These are phyloP conservation scores for Neopestalotiopsis sp. DNA, from an alignment of 2,329 filamentous ascomycete species.

Conservation along the genomic window DNA sequence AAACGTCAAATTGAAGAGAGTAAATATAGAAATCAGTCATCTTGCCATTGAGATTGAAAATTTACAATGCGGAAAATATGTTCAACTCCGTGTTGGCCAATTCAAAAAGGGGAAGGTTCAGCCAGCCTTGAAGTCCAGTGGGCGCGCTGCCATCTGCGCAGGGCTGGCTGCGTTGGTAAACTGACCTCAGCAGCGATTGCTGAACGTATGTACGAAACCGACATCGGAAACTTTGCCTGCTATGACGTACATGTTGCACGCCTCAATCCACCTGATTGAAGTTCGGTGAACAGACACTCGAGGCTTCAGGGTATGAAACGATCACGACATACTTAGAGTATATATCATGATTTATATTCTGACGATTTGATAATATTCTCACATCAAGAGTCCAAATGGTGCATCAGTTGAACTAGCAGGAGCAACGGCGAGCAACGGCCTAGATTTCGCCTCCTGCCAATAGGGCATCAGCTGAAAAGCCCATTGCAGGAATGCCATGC, in stretches of 20 bases:
- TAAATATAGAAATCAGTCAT: neutral
- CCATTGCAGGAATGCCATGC: neutral
- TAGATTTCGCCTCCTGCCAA: neutral
- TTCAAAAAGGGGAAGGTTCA: neutral
- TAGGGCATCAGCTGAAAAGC: neutral
- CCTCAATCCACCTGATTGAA: neutral
- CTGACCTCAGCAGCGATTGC: neutral
- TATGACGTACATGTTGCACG: neutral
- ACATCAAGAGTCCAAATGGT: no score
- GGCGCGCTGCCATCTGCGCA: no score
- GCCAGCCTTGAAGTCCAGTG: neutral
- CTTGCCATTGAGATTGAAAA: neutral
- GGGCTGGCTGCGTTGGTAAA: neutral
- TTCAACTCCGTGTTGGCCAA: neutral
- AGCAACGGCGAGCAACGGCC: no score
- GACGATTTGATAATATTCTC: no score
- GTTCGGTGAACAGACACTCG: no score
- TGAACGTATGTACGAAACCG: neutral
- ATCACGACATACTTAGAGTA: neutral
- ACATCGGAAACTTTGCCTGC: neutral
- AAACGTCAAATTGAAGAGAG: neutral
- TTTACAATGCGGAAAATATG: neutral
- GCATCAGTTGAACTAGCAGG: no score
- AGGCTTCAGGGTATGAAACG: neutral
- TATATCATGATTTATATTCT: no score